Conservation (phyloP, 208 protist genomes). For the Trichomonas vaginalis region DNA sequence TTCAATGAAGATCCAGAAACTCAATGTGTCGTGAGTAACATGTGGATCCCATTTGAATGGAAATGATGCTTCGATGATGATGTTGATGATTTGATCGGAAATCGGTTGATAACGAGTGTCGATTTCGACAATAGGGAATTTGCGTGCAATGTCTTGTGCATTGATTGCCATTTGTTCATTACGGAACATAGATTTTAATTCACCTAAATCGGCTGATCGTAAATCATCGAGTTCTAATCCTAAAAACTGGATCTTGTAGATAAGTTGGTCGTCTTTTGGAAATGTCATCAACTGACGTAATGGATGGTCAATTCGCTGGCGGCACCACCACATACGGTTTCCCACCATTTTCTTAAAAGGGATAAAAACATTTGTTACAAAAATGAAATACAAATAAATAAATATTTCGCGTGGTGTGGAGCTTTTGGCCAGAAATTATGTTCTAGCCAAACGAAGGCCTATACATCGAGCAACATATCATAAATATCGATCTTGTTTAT, state of each 20-base stretch:
- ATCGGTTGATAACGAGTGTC: neutral
- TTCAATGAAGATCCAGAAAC: neutral
- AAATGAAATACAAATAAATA: no score
- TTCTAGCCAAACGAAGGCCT: no score
- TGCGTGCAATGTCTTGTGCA: neutral
- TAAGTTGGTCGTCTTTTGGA: neutral
- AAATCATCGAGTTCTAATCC: neutral
- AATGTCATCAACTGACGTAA: neutral
- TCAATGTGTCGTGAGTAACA: neutral
- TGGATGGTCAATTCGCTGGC: neutral
- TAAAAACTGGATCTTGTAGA: neutral
- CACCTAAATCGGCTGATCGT: neutral
- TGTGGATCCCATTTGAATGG: neutral
- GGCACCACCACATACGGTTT: neutral
- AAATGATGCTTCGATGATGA: neutral
- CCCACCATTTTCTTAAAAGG: conserved; percentile 12
- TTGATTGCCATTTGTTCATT: neutral
- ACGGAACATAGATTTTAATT: neutral
- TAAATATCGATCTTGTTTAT: no score
- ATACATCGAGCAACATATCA: no score
- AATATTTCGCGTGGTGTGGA: no score
- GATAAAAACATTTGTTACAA: no score
- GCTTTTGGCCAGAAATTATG: no score
- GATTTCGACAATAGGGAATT: neutral
- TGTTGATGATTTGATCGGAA: neutral